Conservation (phyloP, 768 basidiomycete genomes). For the Leccinum pellstonianum region DNA sequence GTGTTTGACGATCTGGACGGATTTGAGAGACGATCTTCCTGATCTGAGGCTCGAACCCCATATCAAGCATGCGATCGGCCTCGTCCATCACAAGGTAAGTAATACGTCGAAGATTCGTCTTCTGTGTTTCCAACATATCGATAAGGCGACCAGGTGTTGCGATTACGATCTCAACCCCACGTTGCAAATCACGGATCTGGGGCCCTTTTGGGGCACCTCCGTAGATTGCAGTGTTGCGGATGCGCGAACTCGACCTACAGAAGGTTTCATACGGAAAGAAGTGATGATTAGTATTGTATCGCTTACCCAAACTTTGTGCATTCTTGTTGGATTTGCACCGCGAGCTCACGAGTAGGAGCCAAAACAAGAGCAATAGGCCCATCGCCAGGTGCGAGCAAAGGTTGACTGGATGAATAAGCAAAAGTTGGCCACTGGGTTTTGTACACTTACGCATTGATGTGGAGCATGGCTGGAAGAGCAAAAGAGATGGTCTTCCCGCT, state of each 20-base stretch:
- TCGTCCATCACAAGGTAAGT: slow-evolving; percentile 99
- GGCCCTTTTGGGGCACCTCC: slow-evolving; percentile 98
- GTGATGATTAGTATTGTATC: not conserved
- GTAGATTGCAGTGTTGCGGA: slow-evolving; percentile 98
- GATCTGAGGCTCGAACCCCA: slow-evolving; percentile 99
- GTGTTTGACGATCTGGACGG: slow-evolving; percentile 95
- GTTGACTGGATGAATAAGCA: slow-evolving; percentile 58
- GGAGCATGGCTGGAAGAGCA: slow-evolving; percentile 97
- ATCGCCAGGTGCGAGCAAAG: slow-evolving; percentile 88
- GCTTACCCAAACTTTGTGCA: slow-evolving; percentile 95
- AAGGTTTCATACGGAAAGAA: slow-evolving; percentile 5
- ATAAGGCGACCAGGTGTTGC: slow-evolving; percentile 99
- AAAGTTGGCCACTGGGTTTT: not conserved
- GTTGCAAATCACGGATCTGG: slow-evolving; percentile 95
- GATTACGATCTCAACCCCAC: slow-evolving; percentile 96
- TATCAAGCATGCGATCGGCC: slow-evolving; percentile 99
- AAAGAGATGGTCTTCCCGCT: slow-evolving; percentile 99
- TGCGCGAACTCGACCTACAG: slow-evolving; percentile 80
- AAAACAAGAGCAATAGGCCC: slow-evolving; percentile 97
- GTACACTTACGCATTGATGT: slow-evolving; percentile 91
- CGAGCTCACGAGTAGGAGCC: slow-evolving; percentile 96
- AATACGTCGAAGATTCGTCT: slow-evolving; percentile 93
- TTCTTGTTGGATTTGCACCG: slow-evolving; percentile 98
- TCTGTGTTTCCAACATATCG: slow-evolving; percentile 96
- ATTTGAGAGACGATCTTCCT: slow-evolving; percentile 97